These are phyloP conservation scores for Fusarium napiforme DNA, from an alignment of 2,329 filamentous ascomycete species.

Conservation along the genomic window DNA sequence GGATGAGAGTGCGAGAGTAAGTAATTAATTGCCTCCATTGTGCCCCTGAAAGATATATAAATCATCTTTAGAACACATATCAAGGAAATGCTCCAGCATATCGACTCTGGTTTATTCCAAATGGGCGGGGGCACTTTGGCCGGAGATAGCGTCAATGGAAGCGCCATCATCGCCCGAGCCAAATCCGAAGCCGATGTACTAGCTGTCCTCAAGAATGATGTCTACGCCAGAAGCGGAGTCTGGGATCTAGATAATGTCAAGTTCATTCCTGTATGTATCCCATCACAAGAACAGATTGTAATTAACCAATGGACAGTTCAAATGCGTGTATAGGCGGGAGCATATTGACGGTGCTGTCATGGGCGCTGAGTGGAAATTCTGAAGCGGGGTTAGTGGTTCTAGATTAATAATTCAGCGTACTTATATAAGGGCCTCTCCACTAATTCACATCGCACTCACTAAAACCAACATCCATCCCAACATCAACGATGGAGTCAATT, in stretches of 20 bases:
- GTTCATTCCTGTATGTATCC: neutral
- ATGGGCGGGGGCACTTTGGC: slow-evolving; percentile 2
- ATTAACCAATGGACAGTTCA: neutral
- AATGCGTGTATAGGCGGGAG: neutral
- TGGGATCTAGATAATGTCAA: neutral
- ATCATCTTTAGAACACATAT: neutral
- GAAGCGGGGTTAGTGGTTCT: neutral
- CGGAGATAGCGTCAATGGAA: neutral
- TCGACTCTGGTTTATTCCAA: neutral
- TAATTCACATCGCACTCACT: neutral
- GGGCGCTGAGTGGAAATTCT: neutral
- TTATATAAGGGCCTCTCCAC: neutral
- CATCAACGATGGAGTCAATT: neutral
- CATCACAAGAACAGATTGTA: accelerated
- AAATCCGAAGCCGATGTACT: neutral
- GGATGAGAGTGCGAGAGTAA: neutral
- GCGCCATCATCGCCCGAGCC: neutral
- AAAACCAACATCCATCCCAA: neutral
- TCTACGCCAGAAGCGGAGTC: neutral
- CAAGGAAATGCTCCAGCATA: neutral
- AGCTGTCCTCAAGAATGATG: neutral
- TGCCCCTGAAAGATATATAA: too few relatives aligned
- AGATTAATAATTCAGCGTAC: neutral
- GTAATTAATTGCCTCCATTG: neutral
- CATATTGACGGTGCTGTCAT: neutral